Percentiles rank a stretch among this genome's conserved stretches.
These are phyloP conservation scores for Strigomonas culicis DNA, from an alignment of 208 protist species.

Conservation along the genomic window DNA sequence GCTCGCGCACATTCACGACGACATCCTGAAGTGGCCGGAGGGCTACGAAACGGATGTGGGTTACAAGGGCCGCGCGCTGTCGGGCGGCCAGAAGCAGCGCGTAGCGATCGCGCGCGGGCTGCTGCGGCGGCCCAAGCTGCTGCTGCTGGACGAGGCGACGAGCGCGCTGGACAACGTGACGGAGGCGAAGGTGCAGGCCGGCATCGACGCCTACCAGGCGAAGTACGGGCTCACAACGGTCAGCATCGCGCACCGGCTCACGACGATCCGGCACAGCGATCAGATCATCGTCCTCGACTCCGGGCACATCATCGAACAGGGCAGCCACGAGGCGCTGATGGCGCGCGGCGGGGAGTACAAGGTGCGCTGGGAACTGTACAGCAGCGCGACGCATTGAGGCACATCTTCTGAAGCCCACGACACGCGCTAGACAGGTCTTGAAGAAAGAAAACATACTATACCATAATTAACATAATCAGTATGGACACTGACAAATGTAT, in stretches of 20 bases:
- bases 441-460: background rate
- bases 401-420: too few species aligned
- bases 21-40: slow-evolving; percentile 42
- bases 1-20: slow-evolving; percentile 49
- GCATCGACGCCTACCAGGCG: slow-evolving; percentile 40
- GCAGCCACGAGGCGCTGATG: slow-evolving; percentile 80
- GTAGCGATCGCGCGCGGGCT: slow-evolving; percentile 69
- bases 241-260: slow-evolving; percentile 84
- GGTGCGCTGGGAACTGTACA: slow-evolving; percentile 60
- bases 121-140: slow-evolving; percentile 49
- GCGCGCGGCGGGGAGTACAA: slow-evolving; percentile 64
- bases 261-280: slow-evolving; percentile 73
- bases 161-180: slow-evolving; percentile 80
- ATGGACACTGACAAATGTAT: background rate
- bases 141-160: slow-evolving; percentile 86
- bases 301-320: slow-evolving; percentile 67
- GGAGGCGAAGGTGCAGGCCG: slow-evolving; percentile 69
- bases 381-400: slow-evolving; percentile 15
- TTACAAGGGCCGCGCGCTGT: slow-evolving; percentile 58
- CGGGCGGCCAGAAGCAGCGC: slow-evolving; percentile 70
- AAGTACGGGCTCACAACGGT: slow-evolving; percentile 51
- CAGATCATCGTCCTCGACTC: slow-evolving; percentile 65
- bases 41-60: slow-evolving; percentile 67
- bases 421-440: too few species aligned
- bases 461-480: background rate